Base-by-base conservation (phyloP, 768 basidiomycete genomes). In the Lentinula sp. region DNA sequence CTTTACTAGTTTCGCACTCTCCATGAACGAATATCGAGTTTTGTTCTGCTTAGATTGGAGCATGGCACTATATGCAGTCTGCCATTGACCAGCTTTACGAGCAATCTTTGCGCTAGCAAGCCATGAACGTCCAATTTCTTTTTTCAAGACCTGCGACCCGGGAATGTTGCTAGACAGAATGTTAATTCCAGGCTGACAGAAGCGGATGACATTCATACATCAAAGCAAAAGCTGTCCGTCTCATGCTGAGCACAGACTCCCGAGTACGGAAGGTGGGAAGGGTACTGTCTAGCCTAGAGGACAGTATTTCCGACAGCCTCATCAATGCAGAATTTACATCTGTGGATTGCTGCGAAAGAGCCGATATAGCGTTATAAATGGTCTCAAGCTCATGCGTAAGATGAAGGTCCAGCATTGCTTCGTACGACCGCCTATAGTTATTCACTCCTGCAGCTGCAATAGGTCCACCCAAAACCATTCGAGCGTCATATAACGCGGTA, bases 61-160 rank as follows among this genome's bases (percentile, higher is more conserved):
- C 64, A 91, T 85, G 6, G 97, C 95, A 68, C 92, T 97, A 70
- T 98, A 99, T 2, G 97, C 94, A 0, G 96, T 98, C 75, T 98
- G 96, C 79, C 85, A 88, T 70, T 98, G 95, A 0, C 93, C 90
- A 3, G 95, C 91, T 70, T 98, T 99, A 37, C 97, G 80, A 37
- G 97, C 97, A 60, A 95, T 94, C 71, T 95, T 98, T n/a, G 95
- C 90, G 62, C 90, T 98, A 32, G 84, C 79, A 12, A 98, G 81
- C 97, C 97, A 99, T 0, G 93, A 87, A 51, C 82, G 81, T 3
- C 93, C 90, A 41, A 95, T 86, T 65, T 90, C 87, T 41, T 18
- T 39, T 39, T 15, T 52, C 36, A 59, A 50, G 16, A n/a, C 41
- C 6, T 39, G 32, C 20, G 57, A 74, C 37, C 70, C 77, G n/a